Base-by-base conservation (phyloP, 2,329 filamentous ascomycete species). In the Verticillium klebahnii region DNA sequence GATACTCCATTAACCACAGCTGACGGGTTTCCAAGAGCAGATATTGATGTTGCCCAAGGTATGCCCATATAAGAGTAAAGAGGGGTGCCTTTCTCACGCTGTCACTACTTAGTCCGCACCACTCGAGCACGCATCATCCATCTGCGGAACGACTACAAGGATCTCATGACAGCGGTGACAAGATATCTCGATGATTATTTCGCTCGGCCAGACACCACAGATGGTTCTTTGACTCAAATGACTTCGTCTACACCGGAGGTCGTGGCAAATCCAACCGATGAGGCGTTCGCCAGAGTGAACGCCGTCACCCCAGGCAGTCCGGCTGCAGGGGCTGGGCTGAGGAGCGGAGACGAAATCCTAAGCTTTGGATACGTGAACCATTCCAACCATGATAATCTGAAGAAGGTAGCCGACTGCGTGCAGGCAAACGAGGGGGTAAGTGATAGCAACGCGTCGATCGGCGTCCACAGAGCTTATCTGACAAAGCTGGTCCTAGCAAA, bases 21-120 rank as follows among this genome's bases (percentile, higher is more conserved):
- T 64, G 95, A 98, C 76, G 95, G 95, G 57, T 99, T 92, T 73
- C 95, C 95, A 36, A 86, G 95, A 72, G 89, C 91, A 69, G 95
- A 99, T 75, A 89, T 99, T 66, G 95, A 99, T 74, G 90, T 99
- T 65, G 90, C 95, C 31, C 94, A 97, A 78, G 95, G 92, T 95
- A 86, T 67, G 82, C 61, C 37, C 2, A 1, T 17, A 14, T 2
- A n/a, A n/a, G 17, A 9, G 8, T 29, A 5, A 36, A 2, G 9
- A 2, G 15, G 7, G 17, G 25, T 50, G 5, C 11, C n/a, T 23
- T 14, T 52, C 29, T 52, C 25, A 14, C 25, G 58, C 70, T 66
- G 55, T 63, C 57, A 58, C 25, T 58, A 17, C 15, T 60, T 69
- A 96, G 92, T 99, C 72, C 91, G 95, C 64, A 97, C 92, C n/a